Evolutionary conservation across 805 yeast genomes (phyloP).

Genomic region (Wickerhamomyces hampshirensis): DNA sequence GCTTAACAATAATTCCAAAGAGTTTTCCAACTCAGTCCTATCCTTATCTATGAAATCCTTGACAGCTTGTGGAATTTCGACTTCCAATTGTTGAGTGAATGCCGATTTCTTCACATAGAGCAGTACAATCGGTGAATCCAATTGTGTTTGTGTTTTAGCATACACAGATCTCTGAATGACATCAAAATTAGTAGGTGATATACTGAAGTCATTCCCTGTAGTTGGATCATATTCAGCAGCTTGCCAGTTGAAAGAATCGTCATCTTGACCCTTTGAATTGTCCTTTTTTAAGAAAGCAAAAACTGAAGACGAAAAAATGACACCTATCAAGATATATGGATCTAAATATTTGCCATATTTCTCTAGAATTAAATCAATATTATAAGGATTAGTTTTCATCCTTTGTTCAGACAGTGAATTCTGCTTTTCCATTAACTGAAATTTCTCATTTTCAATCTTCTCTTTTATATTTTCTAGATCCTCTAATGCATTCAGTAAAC

Average conservation of each 20-base stretch:
- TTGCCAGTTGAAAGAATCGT: conserved; percentile 25
- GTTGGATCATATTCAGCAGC: conserved; percentile 26
- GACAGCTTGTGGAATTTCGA: conserved; percentile 22
- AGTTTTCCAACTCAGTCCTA: conserved; percentile 15
- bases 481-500: conserved; percentile 14
- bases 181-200: conserved; percentile 21
- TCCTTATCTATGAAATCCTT: conserved; percentile 29
- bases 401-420: conserved; percentile 13
- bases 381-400: conserved; percentile 17
- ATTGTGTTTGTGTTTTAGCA: conserved; percentile 18
- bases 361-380: conserved; percentile 25
- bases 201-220: conserved; percentile 21
- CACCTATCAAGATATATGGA: conserved; percentile 36
- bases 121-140: conserved; percentile 29
- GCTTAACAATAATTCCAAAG: conserved; percentile 15
- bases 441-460: conserved; percentile 6
- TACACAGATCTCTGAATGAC: conserved; percentile 20
- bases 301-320: conserved; percentile 27
- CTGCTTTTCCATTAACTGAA: conserved; percentile 6
- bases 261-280: too few relatives aligned
- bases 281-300: conserved; percentile 27
- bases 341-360: conserved; percentile 23
- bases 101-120: conserved; percentile 29
- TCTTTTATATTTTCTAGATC: conserved; percentile 19
- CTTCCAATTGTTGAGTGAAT: conserved; percentile 10